Evolutionary conservation across 2,329 filamentous ascomycete genomes (phyloP), one percentile per base, ranked within the genome.

Genomic region (Cladophialophora psammophila): DNA sequence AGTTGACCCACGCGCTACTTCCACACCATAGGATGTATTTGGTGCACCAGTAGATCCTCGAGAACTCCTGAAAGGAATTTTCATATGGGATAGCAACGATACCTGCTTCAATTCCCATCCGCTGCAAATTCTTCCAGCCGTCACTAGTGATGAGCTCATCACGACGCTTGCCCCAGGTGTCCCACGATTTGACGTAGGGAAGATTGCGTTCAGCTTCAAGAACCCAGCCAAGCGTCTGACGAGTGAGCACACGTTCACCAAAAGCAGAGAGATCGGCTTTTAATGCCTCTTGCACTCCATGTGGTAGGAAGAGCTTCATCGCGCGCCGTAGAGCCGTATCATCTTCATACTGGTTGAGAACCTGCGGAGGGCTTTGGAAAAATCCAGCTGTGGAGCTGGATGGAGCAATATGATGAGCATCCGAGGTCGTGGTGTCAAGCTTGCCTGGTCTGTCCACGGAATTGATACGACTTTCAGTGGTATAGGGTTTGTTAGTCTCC

Each of bases 151-250:
- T 15, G 38, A 42, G 38, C 15, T 13, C 3, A n/a, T 42, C 38
- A 10, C n/a, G 18, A 26, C 50, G 50, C n/a, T 54, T 54, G 7
- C 50, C 50, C n/a, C n/a, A 54, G n/a, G 50, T 54, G 50, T 54
- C 18, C n/a, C n/a, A 26, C 18, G 50, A 7, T 20, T 54, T 52
- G 13, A 65, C 56, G 26, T 60, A 54, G 5, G 63, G 63, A 12
- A 15, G 63, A 32, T 65, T 60, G 13, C 45, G 18, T 40, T 65
- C 63, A 32, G 63, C 63, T 4, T 65, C 42, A 32, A 42, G 7
- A 31, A 59, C 20, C 53, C 13, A 59, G 20, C 32, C 9, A 26
- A 63, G 18, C 7, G 20, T 38, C 45, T 15, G 15, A 13, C 18
- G 18, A 10, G 35, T 15, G 36, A 60, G 36, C 8, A 48, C 35